Evolutionary conservation across 2,329 filamentous ascomycete genomes (phyloP).

Genomic region (Curvularia lunata): DNA sequence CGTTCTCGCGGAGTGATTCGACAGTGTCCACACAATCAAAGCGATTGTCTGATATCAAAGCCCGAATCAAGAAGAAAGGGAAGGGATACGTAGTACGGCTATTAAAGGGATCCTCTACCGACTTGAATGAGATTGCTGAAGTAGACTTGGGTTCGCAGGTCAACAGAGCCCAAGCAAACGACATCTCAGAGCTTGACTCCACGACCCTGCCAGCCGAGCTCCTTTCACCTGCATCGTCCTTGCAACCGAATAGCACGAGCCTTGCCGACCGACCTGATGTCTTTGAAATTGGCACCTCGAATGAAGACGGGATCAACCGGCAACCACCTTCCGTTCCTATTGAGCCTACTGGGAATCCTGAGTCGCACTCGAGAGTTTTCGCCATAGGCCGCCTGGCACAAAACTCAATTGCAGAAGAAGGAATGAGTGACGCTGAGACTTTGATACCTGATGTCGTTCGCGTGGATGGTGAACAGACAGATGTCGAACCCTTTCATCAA

Average conservation of each 20-base stretch:
- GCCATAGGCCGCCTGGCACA: neutral
- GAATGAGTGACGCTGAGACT: conserved; percentile 40
- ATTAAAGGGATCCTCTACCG: conserved; percentile 34
- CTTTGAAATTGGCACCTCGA: conserved; percentile 38
- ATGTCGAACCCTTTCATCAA: conserved; percentile 22
- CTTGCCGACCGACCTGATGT: conserved; percentile 9
- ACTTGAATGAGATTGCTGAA: conserved; percentile 37
- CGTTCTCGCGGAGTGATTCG: conserved; percentile 36
- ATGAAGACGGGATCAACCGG: conserved; percentile 26
- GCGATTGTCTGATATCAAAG: conserved; percentile 40
- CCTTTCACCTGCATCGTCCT: conserved; percentile 15
- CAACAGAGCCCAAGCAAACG: neutral
- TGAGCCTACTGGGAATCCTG: neutral
- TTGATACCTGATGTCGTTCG: conserved; percentile 31
- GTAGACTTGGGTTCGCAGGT: conserved; percentile 30
- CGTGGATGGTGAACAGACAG: conserved; percentile 29
- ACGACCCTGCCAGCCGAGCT: conserved; percentile 24
- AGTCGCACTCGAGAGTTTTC: neutral
- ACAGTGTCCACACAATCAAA: conserved; percentile 35
- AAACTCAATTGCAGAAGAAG: conserved; percentile 32
- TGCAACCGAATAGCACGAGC: neutral
- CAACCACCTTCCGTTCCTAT: neutral
- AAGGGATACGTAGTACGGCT: conserved; percentile 42
- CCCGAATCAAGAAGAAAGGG: conserved; percentile 43
- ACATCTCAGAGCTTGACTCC: conserved; percentile 31